Evolutionary conservation across 202 grass and related monocot species (phyloP), one percentile per base, ranked within the genome.

Genomic region (Musa balbisiana): DNA sequence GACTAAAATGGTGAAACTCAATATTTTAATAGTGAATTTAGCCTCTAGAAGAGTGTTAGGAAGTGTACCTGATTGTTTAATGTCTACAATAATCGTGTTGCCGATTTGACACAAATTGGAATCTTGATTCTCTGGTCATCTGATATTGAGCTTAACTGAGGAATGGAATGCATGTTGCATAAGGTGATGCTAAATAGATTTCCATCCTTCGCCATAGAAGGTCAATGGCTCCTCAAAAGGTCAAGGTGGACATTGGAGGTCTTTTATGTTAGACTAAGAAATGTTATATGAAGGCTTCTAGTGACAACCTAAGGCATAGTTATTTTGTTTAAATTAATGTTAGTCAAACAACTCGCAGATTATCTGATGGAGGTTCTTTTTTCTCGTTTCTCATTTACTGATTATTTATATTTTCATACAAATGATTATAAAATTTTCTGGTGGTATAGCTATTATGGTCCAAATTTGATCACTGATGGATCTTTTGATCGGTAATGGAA

Each of bases 401-500:
- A 51, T 76, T 12, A 11, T 12, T 69, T 63, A 9, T 22, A 49
- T 10, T 76, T 64, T 52, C 49, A 29, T 20, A 22, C 17, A 10
- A 20, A 73, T 65, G 20, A 21, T 27, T 16, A 76, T 50, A 51
- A 63, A 63, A 51, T 52, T 76, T 51, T 76, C 29, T 76, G 58
- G 74, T 25, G 25, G 15, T 69, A 43, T 74, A 43, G 2, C 25
- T 60, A 23, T 14, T 60, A 64, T 25, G 3, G 6, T 64, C n/a
- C 13, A 13, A 76, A 76, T 13, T 76, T 58, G 59, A 76, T 52
- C 9, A 23, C 20, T 25, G 74, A 51, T 64, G 74, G n/a, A 64
- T 51, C 29, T 11, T 76, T 76, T 64, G 43, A 63, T 63, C 11
- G 60, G 21, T 76, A 76, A 52, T 15, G 60, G 74, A 76, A 76